Evolutionary conservation across 2,329 filamentous ascomycete species (phyloP).

Genomic region (Penicillium oxalicum): DNA sequence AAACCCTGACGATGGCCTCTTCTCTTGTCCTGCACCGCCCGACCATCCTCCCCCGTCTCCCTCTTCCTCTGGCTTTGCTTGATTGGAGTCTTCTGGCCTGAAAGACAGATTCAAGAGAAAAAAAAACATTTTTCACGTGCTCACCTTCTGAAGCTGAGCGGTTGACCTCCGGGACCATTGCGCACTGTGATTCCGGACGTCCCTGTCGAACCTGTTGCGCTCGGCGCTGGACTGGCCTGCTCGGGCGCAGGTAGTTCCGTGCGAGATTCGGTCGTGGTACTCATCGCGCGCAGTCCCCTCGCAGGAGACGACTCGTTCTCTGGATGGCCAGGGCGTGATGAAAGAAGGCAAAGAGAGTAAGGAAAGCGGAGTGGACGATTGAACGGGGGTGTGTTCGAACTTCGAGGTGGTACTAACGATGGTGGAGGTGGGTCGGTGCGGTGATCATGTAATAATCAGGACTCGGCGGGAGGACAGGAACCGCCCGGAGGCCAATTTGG

Average conservation of each 20-base stretch:
- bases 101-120: neutral
- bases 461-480: neutral
- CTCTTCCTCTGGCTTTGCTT: too few relatives aligned
- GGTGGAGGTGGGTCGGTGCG: neutral
- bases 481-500: neutral
- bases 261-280: conserved; percentile 26
- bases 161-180: conserved; percentile 36
- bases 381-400: neutral
- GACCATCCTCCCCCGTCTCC: too few relatives aligned
- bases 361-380: neutral
- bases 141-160: conserved; percentile 56
- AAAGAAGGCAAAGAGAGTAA: neutral
- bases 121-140: neutral
- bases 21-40: neutral
- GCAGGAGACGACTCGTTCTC: neutral
- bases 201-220: conserved; percentile 31
- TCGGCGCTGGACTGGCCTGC: conserved; percentile 28
- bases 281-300: conserved; percentile 28
- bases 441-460: conserved; percentile 1
- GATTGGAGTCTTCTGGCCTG: too few relatives aligned
- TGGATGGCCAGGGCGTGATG: conserved; percentile 4
- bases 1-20: conserved; percentile 9
- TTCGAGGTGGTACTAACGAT: neutral
- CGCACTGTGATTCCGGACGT: conserved; percentile 33
- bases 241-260: conserved; percentile 21